A percentile compares a stretch with the other conserved stretches of the same genome.
phyloP scores from a whole-genome alignment of 768 basidiomycete species.

The Crucibulum laeve region DNA sequence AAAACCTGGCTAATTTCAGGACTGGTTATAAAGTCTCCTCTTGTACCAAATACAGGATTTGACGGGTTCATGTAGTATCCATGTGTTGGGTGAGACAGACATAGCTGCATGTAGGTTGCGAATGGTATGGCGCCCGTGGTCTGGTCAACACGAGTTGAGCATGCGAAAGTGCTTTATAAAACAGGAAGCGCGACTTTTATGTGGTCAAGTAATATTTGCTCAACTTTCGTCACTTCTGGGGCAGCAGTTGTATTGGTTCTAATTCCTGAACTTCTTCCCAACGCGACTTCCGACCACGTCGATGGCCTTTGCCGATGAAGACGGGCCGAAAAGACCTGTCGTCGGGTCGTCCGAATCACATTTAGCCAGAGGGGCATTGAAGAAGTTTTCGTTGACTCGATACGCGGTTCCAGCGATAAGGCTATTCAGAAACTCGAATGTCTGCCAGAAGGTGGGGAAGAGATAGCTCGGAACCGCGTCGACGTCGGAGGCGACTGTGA shows the following conservation, averaged over 20 bases:
- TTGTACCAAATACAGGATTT: slow-evolving; percentile 75
- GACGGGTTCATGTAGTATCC: slow-evolving; percentile 87
- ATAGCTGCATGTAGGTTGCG: slow-evolving; percentile 88
- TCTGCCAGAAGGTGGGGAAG: background rate
- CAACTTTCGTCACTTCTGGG: background rate
- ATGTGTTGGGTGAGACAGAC: slow-evolving; percentile 81
- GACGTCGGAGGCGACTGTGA: slow-evolving; percentile 2
- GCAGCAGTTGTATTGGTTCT: background rate
- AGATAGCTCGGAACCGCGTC: background rate
- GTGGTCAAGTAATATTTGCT: slow-evolving; percentile 51
- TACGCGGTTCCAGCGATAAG: no score
- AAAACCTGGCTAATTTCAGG: slow-evolving; percentile 97
- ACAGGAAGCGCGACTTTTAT: slow-evolving; percentile 52
- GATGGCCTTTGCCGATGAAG: background rate
- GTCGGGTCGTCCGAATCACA: no score
- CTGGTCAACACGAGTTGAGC: slow-evolving; percentile 33
- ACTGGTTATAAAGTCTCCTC: slow-evolving; percentile 94
- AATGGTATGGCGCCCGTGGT: slow-evolving; percentile 87
- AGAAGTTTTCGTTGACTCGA: no score
- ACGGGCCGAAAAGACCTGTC: background rate
- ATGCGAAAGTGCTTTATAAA: background rate
- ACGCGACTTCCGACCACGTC: no score
- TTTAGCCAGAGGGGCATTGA: no score
- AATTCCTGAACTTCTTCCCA: no score
- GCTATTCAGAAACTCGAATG: background rate